phyloP scores from a whole-genome alignment of 768 basidiomycete species.

The Neoboletus brunneissimus region DNA sequence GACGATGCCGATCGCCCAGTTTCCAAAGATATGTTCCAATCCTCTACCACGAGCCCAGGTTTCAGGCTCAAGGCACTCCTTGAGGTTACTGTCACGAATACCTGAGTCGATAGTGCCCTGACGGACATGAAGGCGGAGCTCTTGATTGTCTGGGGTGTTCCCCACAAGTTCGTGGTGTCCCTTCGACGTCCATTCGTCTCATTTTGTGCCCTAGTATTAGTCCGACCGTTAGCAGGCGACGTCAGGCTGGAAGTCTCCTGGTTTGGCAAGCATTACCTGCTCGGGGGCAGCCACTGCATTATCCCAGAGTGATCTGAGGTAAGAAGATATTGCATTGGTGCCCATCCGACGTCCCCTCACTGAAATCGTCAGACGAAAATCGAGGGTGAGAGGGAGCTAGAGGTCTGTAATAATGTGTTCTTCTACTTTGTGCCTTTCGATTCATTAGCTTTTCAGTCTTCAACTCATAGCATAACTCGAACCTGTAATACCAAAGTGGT shows the following conservation, averaged over 20 bases:
- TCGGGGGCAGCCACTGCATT: not conserved
- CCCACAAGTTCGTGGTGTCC: not conserved
- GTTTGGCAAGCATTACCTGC: not conserved
- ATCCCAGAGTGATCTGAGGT: not conserved
- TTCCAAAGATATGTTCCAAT: not conserved
- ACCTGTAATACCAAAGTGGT: not conserved
- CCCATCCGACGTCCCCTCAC: not conserved
- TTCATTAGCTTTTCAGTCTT: not conserved
- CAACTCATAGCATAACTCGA: too few relatives aligned
- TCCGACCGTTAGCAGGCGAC: not conserved
- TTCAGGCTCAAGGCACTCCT: not conserved
- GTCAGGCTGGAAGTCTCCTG: not conserved
- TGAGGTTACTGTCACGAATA: not conserved
- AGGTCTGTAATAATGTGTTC: too few relatives aligned
- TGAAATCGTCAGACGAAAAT: not conserved
- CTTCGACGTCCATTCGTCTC: too few relatives aligned
- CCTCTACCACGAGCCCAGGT: too few relatives aligned
- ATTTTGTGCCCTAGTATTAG: too few relatives aligned
- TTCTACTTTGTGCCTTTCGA: too few relatives aligned
- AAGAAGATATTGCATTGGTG: too few relatives aligned
- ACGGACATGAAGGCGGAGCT: not conserved
- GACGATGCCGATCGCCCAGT: not conserved
- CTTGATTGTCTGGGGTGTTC: not conserved
- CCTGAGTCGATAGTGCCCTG: not conserved
- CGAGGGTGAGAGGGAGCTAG: not conserved